Evolutionary conservation across 1,284 basidiomycete genomes (phyloP), one percentile per base, ranked within the genome.

Genomic region (Fomitiporia mediterranea): DNA sequence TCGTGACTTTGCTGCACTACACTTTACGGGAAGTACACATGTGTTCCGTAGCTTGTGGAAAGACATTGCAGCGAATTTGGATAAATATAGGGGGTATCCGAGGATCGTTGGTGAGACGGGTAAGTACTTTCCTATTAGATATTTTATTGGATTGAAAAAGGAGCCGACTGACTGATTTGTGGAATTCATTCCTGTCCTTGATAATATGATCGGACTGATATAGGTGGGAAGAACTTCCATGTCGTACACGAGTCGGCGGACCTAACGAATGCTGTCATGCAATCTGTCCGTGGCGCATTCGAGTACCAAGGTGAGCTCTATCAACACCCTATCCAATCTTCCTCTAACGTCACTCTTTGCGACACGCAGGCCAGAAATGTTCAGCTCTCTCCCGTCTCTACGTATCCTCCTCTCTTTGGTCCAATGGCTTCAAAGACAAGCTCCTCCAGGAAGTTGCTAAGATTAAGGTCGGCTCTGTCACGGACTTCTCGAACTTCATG

Each of bases 151-250:
- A 15, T 40, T n/a, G 11, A 17, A 38, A 9, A 35, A 27, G 13
- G 8, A 13, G 30, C 7, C n/a, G 3, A 5, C 15, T 8, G 19
- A 40, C 37, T 40, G 13, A 38, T 55, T 30, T 48, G 4, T 25
- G 30, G 13, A 30, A 38, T 46, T 51, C 30, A 23, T 8, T 53
- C 54, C 39, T 46, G 37, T n/a, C 15, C 15, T 6, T 7, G 46
- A 27, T 40, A 48, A 3, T 17, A 15, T 27, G 23, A 27, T 49
- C 50, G 47, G 30, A 19, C 2, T 25, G 4, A 27, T n/a, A 39
- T 42, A 65, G 92, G 94, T 54, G 95, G 96, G 60, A 99, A 99
- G 80, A 98, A 99, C 79, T 98, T 96, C 81, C 96, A 98, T 75
- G 67, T 99, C 56, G 78, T 98, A 51, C 96, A 98, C 73, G 78